These are phyloP conservation scores for Cystobasidiaceae sp. DNA, from an alignment of 1,284 basidiomycete species.

Conservation along the genomic window DNA sequence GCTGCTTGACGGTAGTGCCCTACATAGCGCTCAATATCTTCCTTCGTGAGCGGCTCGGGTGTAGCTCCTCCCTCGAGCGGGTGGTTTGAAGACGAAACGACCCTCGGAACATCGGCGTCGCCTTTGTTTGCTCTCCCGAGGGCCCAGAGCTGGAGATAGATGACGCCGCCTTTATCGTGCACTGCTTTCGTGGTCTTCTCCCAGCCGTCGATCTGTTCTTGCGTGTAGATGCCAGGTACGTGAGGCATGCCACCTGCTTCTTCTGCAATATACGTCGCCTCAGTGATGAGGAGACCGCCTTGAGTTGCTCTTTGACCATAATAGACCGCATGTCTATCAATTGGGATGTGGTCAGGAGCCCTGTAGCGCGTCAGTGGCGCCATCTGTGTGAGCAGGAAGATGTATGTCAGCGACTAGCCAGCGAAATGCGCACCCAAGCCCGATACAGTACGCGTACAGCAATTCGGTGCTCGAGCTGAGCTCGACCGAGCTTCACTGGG, in stretches of 20 bases:
- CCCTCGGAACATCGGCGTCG: constrained; percentile 44
- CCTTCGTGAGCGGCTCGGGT: constrained; percentile 37
- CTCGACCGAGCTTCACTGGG: constrained; percentile 51
- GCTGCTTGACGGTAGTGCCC: constrained; percentile 53
- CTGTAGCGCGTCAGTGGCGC: constrained; percentile 53
- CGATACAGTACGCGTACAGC: constrained; percentile 37
- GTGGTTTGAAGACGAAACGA: constrained; percentile 47
- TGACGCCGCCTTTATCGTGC: constrained; percentile 52
- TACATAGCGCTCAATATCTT: constrained; percentile 48
- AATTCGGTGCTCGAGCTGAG: constrained; percentile 51
- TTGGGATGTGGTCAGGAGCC: constrained; percentile 38
- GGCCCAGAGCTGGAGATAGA: constrained; percentile 55
- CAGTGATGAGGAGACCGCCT: constrained; percentile 54
- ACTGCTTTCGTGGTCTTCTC: constrained; percentile 50
- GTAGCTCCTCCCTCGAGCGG: constrained; percentile 49
- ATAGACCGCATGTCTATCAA: constrained; percentile 44
- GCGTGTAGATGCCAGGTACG: constrained; percentile 49
- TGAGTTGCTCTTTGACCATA: constrained; percentile 52
- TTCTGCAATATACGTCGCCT: constrained; percentile 51
- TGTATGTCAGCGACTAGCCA: not conserved
- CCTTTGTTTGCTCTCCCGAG: constrained; percentile 50
- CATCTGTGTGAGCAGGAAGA: constrained; percentile 37
- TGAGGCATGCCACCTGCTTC: constrained; percentile 31
- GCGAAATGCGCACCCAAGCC: not conserved
- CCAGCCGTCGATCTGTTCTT: constrained; percentile 53